A percentile compares a stretch with the other conserved stretches of the same genome.
Evolutionary conservation across 768 basidiomycete genomes (phyloP).

Genomic region (Trametes cinnabarina): DNA sequence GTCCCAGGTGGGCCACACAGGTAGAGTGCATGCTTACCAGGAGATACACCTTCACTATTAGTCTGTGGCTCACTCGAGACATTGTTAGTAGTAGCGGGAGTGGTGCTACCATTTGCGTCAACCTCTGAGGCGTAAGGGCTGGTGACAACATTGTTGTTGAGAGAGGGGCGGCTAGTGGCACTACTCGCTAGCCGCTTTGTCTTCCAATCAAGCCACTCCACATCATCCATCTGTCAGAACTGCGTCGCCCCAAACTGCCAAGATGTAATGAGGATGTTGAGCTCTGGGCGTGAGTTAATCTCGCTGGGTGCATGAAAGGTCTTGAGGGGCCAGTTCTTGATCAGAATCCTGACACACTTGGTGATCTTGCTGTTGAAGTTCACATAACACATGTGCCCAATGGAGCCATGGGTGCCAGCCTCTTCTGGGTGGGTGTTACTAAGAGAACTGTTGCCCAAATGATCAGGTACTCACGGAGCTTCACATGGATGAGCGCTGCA

Average conservation of each 20-base stretch:
- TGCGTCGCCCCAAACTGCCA: conserved; percentile 19
- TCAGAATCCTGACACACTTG: conserved; percentile 7
- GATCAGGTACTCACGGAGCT: not conserved
- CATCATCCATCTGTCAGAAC: conserved; percentile 11
- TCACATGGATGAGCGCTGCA: not conserved
- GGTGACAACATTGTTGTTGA: too few species aligned
- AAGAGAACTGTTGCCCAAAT: too few species aligned
- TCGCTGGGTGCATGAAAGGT: conserved; percentile 18
- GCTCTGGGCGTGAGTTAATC: conserved; percentile 13
- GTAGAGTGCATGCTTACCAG: too few species aligned
- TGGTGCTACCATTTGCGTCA: too few species aligned
- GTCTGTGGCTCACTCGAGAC: too few species aligned
- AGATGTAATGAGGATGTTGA: conserved; percentile 15
- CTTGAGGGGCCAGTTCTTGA: conserved; percentile 24
- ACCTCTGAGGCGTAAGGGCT: too few species aligned
- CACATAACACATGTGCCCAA: conserved; percentile 16
- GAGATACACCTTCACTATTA: too few species aligned
- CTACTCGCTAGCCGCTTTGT: too few species aligned
- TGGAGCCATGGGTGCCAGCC: not conserved
- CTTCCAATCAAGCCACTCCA: conserved; percentile 14
- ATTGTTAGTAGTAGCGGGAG: too few species aligned
- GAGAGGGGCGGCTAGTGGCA: too few species aligned
- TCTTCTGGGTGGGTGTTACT: not conserved
- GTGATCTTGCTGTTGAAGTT: conserved; percentile 23
- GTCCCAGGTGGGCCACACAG: too few species aligned